These are phyloP conservation scores for Ceraceosorus guamensis DNA, from an alignment of 1,284 basidiomycete species.

Conservation along the genomic window DNA sequence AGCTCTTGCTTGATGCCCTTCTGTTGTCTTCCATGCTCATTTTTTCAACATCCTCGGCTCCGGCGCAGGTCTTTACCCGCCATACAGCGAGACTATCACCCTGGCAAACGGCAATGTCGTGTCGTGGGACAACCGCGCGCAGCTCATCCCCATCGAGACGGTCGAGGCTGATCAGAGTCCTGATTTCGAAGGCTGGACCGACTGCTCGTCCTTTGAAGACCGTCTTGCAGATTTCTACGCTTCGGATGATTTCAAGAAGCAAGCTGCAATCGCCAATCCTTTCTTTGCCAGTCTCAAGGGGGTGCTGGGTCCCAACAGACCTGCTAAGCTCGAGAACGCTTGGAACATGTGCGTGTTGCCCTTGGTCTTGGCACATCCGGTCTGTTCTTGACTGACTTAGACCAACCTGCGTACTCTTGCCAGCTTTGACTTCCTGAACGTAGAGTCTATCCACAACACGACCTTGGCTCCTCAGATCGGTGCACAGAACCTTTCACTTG, in stretches of 20 bases:
- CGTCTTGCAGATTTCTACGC: conserved; percentile 34
- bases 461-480: conserved; percentile 22
- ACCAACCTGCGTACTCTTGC: too few species aligned
- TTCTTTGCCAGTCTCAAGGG: conserved; percentile 64
- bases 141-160: conserved; percentile 62
- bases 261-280: conserved; percentile 55
- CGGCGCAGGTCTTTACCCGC: conserved; percentile 25
- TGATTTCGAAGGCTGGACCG: conserved; percentile 75
- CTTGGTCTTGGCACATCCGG: too few species aligned
- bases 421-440: conserved; percentile 59
- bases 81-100: conserved; percentile 27
- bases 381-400: not conserved
- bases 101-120: conserved; percentile 67
- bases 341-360: conserved; percentile 52
- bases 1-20: too few species aligned
- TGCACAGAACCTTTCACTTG: conserved; percentile 15
- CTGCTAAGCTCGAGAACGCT: conserved; percentile 63
- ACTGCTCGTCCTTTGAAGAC: conserved; percentile 36
- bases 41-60: too few species aligned
- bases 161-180: conserved; percentile 73
- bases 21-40: too few species aligned
- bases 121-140: conserved; percentile 69
- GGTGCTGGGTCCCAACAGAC: conserved; percentile 61
- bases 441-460: conserved; percentile 58
- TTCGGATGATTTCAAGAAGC: conserved; percentile 55